phyloP scores from a whole-genome alignment of 2,329 filamentous ascomycete species.

The Xylariaceae sp. region DNA sequence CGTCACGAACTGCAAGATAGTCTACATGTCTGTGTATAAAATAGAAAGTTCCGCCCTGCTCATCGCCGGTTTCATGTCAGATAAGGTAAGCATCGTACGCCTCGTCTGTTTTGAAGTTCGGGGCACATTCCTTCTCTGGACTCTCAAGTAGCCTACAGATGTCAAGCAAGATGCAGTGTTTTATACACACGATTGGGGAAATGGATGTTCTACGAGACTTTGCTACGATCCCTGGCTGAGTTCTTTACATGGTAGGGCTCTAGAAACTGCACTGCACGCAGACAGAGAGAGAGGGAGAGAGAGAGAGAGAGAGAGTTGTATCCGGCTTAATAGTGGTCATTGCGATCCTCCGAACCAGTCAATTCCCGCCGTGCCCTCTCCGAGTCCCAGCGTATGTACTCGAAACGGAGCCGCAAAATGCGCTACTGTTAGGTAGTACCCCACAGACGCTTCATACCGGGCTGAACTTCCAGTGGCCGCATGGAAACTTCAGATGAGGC shows the following conservation, averaged over 20 bases:
- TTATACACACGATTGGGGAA: not conserved
- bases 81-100: not conserved
- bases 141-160: not conserved
- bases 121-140: not conserved
- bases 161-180: not conserved
- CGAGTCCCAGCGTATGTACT: no score
- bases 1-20: not conserved
- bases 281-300: no score
- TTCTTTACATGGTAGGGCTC: not conserved
- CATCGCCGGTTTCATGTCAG: not conserved
- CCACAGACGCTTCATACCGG: not conserved
- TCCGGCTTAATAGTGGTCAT: no score
- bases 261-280: not conserved
- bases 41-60: not conserved
- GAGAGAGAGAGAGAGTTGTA: no score
- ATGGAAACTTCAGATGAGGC: not conserved
- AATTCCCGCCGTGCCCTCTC: no score
- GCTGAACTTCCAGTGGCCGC: not conserved
- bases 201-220: not conserved
- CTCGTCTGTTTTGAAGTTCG: not conserved
- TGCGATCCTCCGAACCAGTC: no score
- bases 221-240: not conserved
- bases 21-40: slow-evolving; percentile 2
- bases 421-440: not conserved
- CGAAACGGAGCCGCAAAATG: no score